Evolutionary conservation across 495 filamentous ascomycete genomes (phyloP), one percentile per base, ranked within the genome.

Genomic region (Tirmania nivea): DNA sequence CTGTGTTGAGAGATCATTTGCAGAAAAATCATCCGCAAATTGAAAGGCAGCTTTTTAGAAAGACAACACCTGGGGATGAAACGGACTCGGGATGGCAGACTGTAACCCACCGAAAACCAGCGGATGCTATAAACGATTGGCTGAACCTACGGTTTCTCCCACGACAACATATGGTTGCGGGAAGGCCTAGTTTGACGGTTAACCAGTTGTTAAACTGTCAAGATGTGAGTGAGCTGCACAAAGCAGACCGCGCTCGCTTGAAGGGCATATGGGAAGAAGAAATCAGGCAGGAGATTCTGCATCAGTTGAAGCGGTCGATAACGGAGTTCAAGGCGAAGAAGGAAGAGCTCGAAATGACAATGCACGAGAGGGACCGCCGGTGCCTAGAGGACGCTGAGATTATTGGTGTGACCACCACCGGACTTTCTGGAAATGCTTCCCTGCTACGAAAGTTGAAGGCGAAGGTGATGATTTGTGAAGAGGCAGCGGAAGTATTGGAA

Each of bases 401-500:
- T n/a, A 77, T 92, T 51, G 81, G 83, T 0, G 69, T 82, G 1
- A 90, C 84, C 0, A 86, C 86, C 1, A 77, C 79, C 0, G 83
- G 85, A 0, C 66, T 90, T 5, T 83, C 84, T 9, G 69, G 71
- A 12, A 79, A 82, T 48, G 60, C 85, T 0, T 66, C 75, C 2
- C 64, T 82, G 50, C 73, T 93, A 1, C 71, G 72, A 35, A 70
- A 71, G 14, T 53, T 89, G 3, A 60, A 66, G 21, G 69, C 72
- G 34, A 89, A 89, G 61, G 78, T 86, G 1, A 57, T 92, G 51
- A 45, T 89, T 5, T 80, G 77, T 56, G 84, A 89, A 66, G 84
- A 90, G 60, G 84, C 84, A 3, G 83, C 75, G 1, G 82, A 88
- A 56, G 80, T 89, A 0, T 65, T 87, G 25, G 83, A 88, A 58